Base-by-base conservation (phyloP, 805 yeast genomes). In the Blastobotrys terrestris region DNA sequence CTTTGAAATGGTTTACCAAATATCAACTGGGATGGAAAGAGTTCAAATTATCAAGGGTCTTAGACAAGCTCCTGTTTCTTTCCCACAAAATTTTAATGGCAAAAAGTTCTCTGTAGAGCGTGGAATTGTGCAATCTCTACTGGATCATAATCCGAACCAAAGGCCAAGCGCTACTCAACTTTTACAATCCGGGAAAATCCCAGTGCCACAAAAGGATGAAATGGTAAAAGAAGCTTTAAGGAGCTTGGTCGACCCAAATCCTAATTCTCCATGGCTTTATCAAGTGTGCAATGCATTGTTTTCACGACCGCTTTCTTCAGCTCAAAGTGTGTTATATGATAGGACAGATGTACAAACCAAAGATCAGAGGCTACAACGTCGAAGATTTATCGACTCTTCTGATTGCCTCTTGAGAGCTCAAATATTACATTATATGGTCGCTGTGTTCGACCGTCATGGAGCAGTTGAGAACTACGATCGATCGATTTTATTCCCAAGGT, bases 11-110 rank as follows among this genome's bases (percentile, higher is more conserved):
- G 79, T 89, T 26, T 89, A 83, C 65, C 76, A 84, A 1, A 75
- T 92, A 61, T 75, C 76, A n/a, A 94, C 99, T 0, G 91, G 89
- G 1, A 94, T 94, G 97, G 99, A 94, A 66, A 76, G 99, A 50
- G 89, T 85, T 8, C 75, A 77, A 46, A 87, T 82, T 5, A 69
- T 94, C n/a, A 78, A 81, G 55, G 73, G 77, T 20, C 67, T 92
- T 51, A 73, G 99, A 52, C 65, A 74, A 1, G 67, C 80, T 0
- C 65, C 76, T 0, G 76, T 89, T 13, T 78, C 77, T 3, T 86
- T 94, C 56, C 99, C 99, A 0, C 21, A 68, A 0, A 85, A 81
- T 49, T 91, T 90, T 63, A 73, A 77, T 18, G 70, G 68, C 5
- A 69, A 72, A 1, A 79, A 79, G 57, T 68, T 74, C 57, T 67